phyloP scores from a whole-genome alignment of 2,329 filamentous ascomycete genomes.

The Cryphonectria japonica region DNA sequence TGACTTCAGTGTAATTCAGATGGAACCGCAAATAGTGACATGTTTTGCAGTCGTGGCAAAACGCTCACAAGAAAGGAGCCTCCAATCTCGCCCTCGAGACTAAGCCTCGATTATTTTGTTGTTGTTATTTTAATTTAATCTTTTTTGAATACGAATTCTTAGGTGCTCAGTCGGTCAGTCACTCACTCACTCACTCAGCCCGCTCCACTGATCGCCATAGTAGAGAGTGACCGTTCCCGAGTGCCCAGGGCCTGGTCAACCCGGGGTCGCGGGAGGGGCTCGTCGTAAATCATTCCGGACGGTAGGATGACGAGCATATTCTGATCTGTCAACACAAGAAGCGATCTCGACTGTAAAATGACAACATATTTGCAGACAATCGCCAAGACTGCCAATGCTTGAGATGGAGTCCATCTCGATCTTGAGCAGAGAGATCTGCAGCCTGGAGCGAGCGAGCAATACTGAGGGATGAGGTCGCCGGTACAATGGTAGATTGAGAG shows the following conservation, averaged over 20 bases:
- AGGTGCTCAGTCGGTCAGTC: not conserved
- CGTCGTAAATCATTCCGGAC: not conserved
- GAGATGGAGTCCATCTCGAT: not conserved
- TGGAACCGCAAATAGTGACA: no score
- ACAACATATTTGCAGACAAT: not conserved
- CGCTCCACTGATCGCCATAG: not conserved
- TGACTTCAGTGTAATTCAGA: not conserved
- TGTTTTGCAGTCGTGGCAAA: not conserved
- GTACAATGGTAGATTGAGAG: not conserved
- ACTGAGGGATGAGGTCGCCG: not conserved
- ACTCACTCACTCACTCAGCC: not conserved
- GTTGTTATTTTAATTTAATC: no score
- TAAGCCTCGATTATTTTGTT: not conserved
- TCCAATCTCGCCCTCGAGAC: no score
- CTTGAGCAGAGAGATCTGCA: not conserved
- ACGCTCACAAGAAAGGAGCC: not conserved
- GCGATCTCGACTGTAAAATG: not conserved
- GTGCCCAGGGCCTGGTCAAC: not conserved
- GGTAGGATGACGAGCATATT: slow-evolving; percentile 4
- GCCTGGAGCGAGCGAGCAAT: not conserved
- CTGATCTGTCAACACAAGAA: slow-evolving; percentile 7
- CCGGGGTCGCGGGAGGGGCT: not conserved
- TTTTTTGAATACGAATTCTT: not conserved
- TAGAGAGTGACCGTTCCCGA: not conserved
- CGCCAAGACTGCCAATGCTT: not conserved